A percentile compares a stretch with the other conserved stretches of the same genome.
These are phyloP conservation scores for Colletotrichum lini DNA, from an alignment of 2,329 filamentous ascomycete genomes.

Conservation along the genomic window DNA sequence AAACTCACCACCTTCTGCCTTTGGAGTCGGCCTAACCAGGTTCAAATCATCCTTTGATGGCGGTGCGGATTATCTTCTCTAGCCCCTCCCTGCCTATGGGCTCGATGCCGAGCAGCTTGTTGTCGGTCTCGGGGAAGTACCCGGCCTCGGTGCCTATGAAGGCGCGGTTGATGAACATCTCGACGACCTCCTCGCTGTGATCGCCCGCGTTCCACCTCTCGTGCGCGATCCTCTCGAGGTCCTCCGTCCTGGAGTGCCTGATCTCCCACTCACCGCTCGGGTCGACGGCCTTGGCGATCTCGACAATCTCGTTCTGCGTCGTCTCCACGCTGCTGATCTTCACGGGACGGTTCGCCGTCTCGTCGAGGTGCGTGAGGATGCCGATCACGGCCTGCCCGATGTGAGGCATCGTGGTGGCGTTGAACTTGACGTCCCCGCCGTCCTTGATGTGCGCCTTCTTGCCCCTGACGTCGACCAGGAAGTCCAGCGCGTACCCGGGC, in stretches of 20 bases:
- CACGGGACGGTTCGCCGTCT: constrained; percentile 68
- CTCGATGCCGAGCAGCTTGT: constrained; percentile 24
- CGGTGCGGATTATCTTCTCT: constrained; percentile 26
- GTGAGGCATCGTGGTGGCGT: constrained; percentile 61
- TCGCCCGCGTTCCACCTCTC: constrained; percentile 21
- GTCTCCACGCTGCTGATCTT: constrained; percentile 66
- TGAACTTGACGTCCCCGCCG: constrained; percentile 62
- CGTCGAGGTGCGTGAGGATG: constrained; percentile 60
- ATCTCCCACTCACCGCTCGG: constrained; percentile 19
- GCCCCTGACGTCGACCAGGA: constrained; percentile 33
- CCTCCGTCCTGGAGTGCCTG: constrained; percentile 25
- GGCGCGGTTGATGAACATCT: constrained; percentile 32
- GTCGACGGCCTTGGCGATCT: constrained; percentile 43
- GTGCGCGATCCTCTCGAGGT: constrained; percentile 24
- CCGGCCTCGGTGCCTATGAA: constrained; percentile 29
- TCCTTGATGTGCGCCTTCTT: constrained; percentile 61
- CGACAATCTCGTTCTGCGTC: constrained; percentile 66
- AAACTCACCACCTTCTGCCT: too few species aligned
- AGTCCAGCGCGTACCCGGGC: constrained; percentile 41
- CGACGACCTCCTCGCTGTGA: constrained; percentile 30
- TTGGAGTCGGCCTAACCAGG: too few species aligned
- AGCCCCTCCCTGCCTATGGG: constrained; percentile 23
- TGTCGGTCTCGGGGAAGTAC: constrained; percentile 26
- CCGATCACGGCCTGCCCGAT: constrained; percentile 63
- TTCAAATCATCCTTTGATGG: constrained; percentile 12